Conservation (phyloP, 192 early-diverging fungal genomes). For the Phlyctochytrium arcticum region DNA sequence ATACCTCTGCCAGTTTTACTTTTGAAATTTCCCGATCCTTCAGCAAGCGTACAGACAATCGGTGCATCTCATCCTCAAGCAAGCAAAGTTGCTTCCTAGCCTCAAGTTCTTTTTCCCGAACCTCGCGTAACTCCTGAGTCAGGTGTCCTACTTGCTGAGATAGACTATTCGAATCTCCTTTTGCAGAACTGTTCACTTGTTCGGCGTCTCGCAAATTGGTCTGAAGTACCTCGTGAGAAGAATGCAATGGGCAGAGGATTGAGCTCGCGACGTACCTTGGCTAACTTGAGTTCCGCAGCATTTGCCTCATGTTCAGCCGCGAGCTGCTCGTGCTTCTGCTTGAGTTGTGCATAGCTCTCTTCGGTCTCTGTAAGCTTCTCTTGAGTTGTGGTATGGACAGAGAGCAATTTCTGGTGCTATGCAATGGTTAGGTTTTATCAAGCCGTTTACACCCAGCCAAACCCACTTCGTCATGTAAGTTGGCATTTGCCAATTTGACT, state of each 20-base stretch:
- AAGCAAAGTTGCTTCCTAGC: conserved; percentile 8
- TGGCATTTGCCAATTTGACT: too few species aligned
- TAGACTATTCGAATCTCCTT: too few species aligned
- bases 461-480: neutral
- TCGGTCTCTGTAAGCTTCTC: neutral
- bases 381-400: neutral
- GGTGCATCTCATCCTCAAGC: conserved; percentile 28
- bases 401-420: neutral
- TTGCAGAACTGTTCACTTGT: neutral
- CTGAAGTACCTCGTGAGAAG: neutral
- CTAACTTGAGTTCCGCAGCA: neutral
- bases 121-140: neutral
- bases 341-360: neutral
- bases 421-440: neutral
- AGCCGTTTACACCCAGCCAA: neutral
- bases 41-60: conserved; percentile 24
- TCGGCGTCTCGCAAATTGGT: neutral
- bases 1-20: conserved; percentile 37
- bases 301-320: too few species aligned
- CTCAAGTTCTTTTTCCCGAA: neutral
- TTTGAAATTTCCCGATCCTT: conserved; percentile 42
- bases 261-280: too few species aligned
- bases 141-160: too few species aligned
- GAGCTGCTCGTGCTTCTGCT: too few species aligned
- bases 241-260: too few species aligned